phyloP scores from a whole-genome alignment of 1,284 basidiomycete genomes.

The Cutaneotrichosporon mucoides region DNA sequence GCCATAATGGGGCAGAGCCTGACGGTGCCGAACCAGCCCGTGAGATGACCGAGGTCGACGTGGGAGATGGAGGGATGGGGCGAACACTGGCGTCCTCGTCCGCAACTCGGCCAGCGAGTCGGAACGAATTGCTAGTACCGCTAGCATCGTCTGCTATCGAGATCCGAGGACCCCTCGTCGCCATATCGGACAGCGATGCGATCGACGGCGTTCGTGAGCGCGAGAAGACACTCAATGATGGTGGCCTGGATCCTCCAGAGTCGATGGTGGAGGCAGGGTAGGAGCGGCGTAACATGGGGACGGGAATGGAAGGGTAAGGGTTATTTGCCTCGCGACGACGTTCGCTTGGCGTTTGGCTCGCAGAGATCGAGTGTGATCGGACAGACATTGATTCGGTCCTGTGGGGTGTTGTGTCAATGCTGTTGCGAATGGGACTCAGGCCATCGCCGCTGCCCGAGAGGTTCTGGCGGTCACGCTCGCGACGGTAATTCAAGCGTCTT shows the following conservation, averaged over 20 bases:
- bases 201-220: slow-evolving; percentile 31
- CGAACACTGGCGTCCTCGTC: slow-evolving; percentile 86
- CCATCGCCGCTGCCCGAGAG: not conserved
- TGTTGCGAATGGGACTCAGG: not conserved
- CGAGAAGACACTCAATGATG: slow-evolving; percentile 24
- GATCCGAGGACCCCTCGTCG: slow-evolving; percentile 10
- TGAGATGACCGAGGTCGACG: slow-evolving; percentile 43
- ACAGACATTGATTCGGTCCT: slow-evolving; percentile 44
- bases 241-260: slow-evolving; percentile 18
- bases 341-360: slow-evolving; percentile 17
- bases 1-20: slow-evolving; percentile 11
- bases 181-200: slow-evolving; percentile 21
- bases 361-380: slow-evolving; percentile 20
- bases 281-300: slow-evolving; percentile 24
- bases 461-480: not conserved
- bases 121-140: not conserved
- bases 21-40: slow-evolving; percentile 25
- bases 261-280: slow-evolving; percentile 30
- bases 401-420: slow-evolving; percentile 16
- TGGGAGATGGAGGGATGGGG: slow-evolving; percentile 79
- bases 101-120: slow-evolving; percentile 55
- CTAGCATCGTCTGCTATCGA: slow-evolving; percentile 21
- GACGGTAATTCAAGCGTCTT: slow-evolving; percentile 36
- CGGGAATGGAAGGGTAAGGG: slow-evolving; percentile 44
- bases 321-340: slow-evolving; percentile 39